A percentile compares a stretch with the other conserved stretches of the same genome.
Evolutionary conservation across 495 filamentous ascomycete species (phyloP).

Genomic region (Mytilinidion resinicola): DNA sequence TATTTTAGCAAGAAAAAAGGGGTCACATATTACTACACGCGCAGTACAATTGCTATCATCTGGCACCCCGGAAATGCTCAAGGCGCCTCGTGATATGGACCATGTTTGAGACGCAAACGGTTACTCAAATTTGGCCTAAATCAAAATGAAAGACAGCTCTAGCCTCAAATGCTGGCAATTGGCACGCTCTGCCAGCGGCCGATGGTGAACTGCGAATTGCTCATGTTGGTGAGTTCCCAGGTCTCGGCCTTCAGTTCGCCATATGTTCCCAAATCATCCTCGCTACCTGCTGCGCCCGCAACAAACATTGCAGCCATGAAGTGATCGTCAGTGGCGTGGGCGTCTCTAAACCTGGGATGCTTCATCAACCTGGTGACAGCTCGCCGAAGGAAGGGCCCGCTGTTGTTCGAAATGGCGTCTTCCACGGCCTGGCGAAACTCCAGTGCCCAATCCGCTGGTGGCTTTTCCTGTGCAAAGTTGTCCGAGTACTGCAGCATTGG

Average conservation of each 20-base stretch:
- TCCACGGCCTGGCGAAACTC: conserved; percentile 57
- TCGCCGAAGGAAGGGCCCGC: conserved; percentile 43
- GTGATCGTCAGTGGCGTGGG: conserved; percentile 59
- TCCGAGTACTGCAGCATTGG: conserved; percentile 54
- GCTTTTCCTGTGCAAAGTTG: conserved; percentile 52
- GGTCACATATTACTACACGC: no score
- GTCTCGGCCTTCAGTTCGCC: conserved; percentile 49
- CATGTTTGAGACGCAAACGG: no score
- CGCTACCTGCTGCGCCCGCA: conserved; percentile 47
- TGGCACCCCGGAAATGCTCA: no score
- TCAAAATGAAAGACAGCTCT: no score
- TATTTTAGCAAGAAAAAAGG: no score
- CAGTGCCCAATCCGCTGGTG: conserved; percentile 50
- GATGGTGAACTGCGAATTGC: background rate
- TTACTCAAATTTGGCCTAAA: no score
- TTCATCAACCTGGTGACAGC: conserved; percentile 55
- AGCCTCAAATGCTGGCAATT: no score
- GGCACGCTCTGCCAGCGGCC: background rate
- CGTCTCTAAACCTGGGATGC: conserved; percentile 52
- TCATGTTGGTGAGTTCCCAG: conserved; percentile 60
- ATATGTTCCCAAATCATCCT: conserved; percentile 42
- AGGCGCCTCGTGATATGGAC: no score
- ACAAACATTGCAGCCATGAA: conserved; percentile 56
- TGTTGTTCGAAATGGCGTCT: conserved; percentile 46
- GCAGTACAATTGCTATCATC: no score